These are phyloP conservation scores for Cyanidioschyzon merolae DNA, from an alignment of 23 red algal genomes.

Conservation along the genomic window DNA sequence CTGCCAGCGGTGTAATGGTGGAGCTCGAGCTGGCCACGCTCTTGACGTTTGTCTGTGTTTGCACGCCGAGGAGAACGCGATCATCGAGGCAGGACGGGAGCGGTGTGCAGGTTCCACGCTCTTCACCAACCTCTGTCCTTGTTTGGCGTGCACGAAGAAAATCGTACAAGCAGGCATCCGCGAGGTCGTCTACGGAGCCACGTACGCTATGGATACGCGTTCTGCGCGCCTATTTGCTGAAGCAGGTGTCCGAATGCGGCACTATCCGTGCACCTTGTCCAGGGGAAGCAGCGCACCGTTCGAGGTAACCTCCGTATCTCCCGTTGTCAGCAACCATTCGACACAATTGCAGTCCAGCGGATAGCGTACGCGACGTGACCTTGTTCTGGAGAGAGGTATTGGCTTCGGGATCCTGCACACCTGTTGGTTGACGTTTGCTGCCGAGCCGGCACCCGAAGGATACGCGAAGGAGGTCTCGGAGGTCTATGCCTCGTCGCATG, in stretches of 20 bases:
- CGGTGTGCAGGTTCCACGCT: constrained; percentile 59
- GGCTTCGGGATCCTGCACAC: no score
- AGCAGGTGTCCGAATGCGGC: constrained; percentile 31
- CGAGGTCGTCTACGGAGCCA: constrained; percentile 43
- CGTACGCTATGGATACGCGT: constrained; percentile 34
- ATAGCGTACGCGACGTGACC: no score
- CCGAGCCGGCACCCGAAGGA: no score
- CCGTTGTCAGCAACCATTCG: no score
- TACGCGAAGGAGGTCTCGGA: no score
- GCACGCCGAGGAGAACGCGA: constrained; percentile 97
- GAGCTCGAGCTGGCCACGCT: constrained; percentile 23
- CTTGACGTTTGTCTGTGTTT: constrained; percentile 86
- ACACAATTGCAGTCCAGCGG: no score
- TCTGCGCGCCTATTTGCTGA: constrained; percentile 27
- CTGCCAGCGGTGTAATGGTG: constrained; percentile 71
- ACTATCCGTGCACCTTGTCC: not conserved
- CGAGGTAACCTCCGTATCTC: no score
- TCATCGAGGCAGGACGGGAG: constrained; percentile 88
- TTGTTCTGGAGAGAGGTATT: no score
- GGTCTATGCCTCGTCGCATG: no score
- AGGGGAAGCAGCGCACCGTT: no score
- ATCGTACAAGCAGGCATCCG: constrained; percentile 75
- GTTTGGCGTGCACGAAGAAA: constrained; percentile 85
- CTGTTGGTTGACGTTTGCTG: no score
- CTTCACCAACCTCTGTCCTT: constrained; percentile 89